Percentiles rank a stretch among this genome's conserved stretches.
Conservation (phyloP, 2,329 filamentous ascomycete species). For the Hypoxylon sp. region DNA sequence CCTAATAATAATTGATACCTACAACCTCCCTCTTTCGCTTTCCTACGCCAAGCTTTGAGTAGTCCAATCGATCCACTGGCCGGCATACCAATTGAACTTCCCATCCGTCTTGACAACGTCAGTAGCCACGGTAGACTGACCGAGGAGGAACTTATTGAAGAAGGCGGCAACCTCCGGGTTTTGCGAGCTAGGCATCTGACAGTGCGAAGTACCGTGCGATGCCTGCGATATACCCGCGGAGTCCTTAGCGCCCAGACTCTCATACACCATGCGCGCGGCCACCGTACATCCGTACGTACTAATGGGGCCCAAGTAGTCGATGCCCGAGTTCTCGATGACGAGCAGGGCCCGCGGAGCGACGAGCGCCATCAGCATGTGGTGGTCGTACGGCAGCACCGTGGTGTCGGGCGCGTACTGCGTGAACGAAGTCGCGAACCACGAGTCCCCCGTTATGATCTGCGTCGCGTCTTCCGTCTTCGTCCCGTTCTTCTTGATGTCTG, state of each 20-base stretch:
- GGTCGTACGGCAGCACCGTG: slow-evolving; percentile 63
- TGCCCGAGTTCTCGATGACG: slow-evolving; percentile 64
- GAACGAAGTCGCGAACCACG: slow-evolving; percentile 67
- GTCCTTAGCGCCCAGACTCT: slow-evolving; percentile 49
- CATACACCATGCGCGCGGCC: slow-evolving; percentile 49
- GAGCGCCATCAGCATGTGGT: slow-evolving; percentile 65
- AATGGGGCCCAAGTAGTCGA: slow-evolving; percentile 64
- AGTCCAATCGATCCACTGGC: slow-evolving; percentile 37
- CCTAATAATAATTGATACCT: slow-evolving; percentile 8
- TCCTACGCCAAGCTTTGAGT: slow-evolving; percentile 3
- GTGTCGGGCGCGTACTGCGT: slow-evolving; percentile 66
- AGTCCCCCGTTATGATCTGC: slow-evolving; percentile 68
- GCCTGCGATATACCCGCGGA: slow-evolving; percentile 36
- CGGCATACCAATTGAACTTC: slow-evolving; percentile 32
- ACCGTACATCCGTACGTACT: slow-evolving; percentile 61
- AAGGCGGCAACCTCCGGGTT: slow-evolving; percentile 40
- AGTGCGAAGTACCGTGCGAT: slow-evolving; percentile 33
- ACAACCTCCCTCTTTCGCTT: neutral
- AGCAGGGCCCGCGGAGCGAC: slow-evolving; percentile 64
- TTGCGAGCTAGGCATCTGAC: slow-evolving; percentile 34
- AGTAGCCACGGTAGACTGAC: slow-evolving; percentile 12
- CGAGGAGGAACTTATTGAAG: slow-evolving; percentile 39
- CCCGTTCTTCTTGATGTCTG: slow-evolving; percentile 58
- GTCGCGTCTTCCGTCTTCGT: slow-evolving; percentile 65
- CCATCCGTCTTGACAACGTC: slow-evolving; percentile 41